These are phyloP conservation scores for Skeletonema marinoi DNA, from an alignment of 108 stramenopile species.

Conservation along the genomic window DNA sequence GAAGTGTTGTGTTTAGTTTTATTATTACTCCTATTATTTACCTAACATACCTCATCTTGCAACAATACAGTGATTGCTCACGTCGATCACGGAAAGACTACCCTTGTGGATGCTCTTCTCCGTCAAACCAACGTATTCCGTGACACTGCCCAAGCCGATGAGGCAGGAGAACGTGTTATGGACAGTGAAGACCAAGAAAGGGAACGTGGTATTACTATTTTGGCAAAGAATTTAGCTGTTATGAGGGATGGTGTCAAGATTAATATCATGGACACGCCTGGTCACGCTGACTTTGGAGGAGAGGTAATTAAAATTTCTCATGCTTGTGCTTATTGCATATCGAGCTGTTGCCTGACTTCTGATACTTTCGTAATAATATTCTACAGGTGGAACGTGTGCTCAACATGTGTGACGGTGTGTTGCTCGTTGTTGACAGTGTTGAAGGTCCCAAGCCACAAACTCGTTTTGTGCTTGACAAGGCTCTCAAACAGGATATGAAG, in stretches of 20 bases:
- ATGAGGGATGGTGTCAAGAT: slow-evolving; percentile 92
- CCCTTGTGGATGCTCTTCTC: slow-evolving; percentile 95
- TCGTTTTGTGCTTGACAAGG: slow-evolving; percentile 97
- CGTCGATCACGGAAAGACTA: slow-evolving; percentile 99
- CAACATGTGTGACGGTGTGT: slow-evolving; percentile 98
- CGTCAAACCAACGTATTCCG: slow-evolving; percentile 94
- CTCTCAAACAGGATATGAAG: slow-evolving; percentile 88
- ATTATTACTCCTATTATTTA: background rate
- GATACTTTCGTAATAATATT: background rate
- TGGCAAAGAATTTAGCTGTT: slow-evolving; percentile 97
- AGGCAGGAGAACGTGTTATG: slow-evolving; percentile 94
- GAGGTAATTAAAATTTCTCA: slow-evolving; percentile 54
- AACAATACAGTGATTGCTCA: slow-evolving; percentile 87
- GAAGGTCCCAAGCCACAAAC: slow-evolving; percentile 99
- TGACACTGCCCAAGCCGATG: slow-evolving; percentile 87
- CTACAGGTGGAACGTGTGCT: slow-evolving; percentile 87
- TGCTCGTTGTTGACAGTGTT: slow-evolving; percentile 96
- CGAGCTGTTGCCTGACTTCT: background rate
- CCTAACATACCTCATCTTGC: background rate
- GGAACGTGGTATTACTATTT: slow-evolving; percentile 99
- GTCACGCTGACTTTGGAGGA: slow-evolving; percentile 99
- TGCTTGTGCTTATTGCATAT: background rate
- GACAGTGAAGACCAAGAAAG: slow-evolving; percentile 97
- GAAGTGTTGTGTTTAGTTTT: background rate
- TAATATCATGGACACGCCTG: slow-evolving; percentile 99